Base-by-base conservation (phyloP, 176 grass and related monocot species). In the Carex littledalei region DNA sequence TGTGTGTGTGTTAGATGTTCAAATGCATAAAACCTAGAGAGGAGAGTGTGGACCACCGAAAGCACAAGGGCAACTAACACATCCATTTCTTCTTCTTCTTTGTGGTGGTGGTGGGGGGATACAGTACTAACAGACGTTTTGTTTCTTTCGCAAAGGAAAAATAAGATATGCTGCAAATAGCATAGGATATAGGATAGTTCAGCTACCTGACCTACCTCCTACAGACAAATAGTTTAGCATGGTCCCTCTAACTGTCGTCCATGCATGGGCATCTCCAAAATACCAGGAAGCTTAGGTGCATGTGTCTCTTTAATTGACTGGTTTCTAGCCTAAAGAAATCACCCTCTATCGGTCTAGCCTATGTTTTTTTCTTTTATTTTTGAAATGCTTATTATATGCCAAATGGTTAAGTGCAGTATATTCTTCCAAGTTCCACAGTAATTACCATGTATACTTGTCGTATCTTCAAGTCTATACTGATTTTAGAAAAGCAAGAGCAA, bases 131-230 rank as follows among this genome's bases (percentile, higher is more conserved):
- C 21, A 43, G 35, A 43, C 13, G 52, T 54, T 50, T 31, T 78
- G 73, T 56, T 31, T 77, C 50, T 56, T 56, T 77, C 32, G 10
- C 50, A 78, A 77, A 31, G 22, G 49, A 26, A 76, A 54, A 16
- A 20, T n/a, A 7, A 54, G 18, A 77, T 77, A 31, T 31, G 73
- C 17, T 29, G 72, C 72, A 61, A 61, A 18, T 29, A 76, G 18
- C 67, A 7, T 21, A 62, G 59, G n/a, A 62, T 41, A 39, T 71
- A 73, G 10, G 20, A 54, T 8, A 53, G 74, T 55, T 77, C 22
- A 78, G 11, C 72, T 76, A 77, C 73, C 73, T 10, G n/a, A n/a
- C n/a, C n/a, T n/a, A n/a, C n/a, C 43, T 45, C 49, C 73, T 54
- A 55, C 21, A 77, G 49, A 52, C 14, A 74, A 74, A 76, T n/a